Evolutionary conservation across 2,329 filamentous ascomycete species (phyloP).

Genomic region (Chalaropsis thielavioides): DNA sequence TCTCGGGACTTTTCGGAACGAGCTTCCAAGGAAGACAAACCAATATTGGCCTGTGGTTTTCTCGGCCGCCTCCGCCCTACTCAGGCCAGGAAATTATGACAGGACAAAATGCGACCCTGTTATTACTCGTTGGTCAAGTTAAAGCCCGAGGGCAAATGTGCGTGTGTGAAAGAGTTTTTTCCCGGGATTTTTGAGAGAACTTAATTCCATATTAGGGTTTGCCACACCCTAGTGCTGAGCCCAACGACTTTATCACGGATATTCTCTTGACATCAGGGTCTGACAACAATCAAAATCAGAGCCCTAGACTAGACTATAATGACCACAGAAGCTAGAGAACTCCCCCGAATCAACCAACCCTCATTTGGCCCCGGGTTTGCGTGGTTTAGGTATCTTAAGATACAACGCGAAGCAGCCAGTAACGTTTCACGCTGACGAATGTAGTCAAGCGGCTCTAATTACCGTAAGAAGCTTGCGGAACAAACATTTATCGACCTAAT

Average conservation of each 20-base stretch:
- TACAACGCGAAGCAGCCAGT: neutral
- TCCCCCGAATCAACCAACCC: neutral
- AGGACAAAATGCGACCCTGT: neutral
- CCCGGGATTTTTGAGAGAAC: neutral
- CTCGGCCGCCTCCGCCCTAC: neutral
- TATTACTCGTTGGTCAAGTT: neutral
- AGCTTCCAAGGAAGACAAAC: neutral
- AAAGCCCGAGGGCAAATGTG: neutral
- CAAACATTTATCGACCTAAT: neutral
- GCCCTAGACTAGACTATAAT: neutral
- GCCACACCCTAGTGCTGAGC: neutral
- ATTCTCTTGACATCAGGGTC: neutral
- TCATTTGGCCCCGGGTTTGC: too few relatives aligned
- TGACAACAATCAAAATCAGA: neutral
- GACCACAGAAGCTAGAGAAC: neutral
- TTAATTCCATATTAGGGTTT: neutral
- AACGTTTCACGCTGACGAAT: neutral
- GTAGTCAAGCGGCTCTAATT: neutral
- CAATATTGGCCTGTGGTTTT: neutral
- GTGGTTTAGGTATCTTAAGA: neutral
- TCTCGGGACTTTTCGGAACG: neutral
- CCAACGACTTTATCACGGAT: neutral
- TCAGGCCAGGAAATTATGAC: slow-evolving; percentile 1
- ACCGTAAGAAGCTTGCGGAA: neutral
- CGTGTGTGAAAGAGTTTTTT: neutral